These are phyloP conservation scores for Pseudogymnoascus sp. DNA, from an alignment of 2,329 filamentous ascomycete species.

Conservation along the genomic window DNA sequence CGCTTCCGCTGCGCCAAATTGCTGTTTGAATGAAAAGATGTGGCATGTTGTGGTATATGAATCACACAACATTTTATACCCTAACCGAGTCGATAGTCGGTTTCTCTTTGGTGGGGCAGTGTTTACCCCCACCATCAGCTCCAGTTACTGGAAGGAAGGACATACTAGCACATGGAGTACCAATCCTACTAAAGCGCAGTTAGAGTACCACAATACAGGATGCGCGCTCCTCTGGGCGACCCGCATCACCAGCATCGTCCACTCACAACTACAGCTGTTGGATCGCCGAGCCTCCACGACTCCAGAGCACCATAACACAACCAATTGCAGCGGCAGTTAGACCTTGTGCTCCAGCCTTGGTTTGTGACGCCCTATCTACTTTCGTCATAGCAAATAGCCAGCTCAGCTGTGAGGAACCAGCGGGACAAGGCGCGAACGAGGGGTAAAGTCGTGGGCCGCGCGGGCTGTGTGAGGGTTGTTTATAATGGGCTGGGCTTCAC, in stretches of 20 bases:
- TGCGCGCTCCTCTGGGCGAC: neutral
- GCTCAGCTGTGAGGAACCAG: neutral
- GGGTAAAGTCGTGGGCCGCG: neutral
- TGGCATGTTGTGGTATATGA: neutral
- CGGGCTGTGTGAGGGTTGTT: neutral
- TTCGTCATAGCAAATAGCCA: slow-evolving; percentile 1
- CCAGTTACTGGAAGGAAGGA: neutral
- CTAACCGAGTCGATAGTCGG: neutral
- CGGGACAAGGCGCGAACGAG: slow-evolving; percentile 3
- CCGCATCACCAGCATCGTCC: neutral
- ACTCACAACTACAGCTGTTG: neutral
- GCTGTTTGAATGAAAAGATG: slow-evolving; percentile 9
- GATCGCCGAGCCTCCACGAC: slow-evolving; percentile 2
- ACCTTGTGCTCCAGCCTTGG: slow-evolving; percentile 1
- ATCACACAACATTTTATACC: neutral
- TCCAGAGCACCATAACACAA: neutral
- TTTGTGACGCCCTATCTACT: neutral
- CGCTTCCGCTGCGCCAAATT: slow-evolving; percentile 18
- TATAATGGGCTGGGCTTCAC: slow-evolving; percentile 8
- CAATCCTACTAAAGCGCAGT: no score
- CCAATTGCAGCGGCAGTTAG: neutral
- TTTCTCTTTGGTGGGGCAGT: neutral
- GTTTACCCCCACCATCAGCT: slow-evolving; percentile 7
- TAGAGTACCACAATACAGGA: slow-evolving; percentile 1
- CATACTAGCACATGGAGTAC: no score